Evolutionary conservation across 441 rosid species (phyloP), one percentile per base, ranked within the genome.

Genomic region (Syzygium syzygioides): DNA sequence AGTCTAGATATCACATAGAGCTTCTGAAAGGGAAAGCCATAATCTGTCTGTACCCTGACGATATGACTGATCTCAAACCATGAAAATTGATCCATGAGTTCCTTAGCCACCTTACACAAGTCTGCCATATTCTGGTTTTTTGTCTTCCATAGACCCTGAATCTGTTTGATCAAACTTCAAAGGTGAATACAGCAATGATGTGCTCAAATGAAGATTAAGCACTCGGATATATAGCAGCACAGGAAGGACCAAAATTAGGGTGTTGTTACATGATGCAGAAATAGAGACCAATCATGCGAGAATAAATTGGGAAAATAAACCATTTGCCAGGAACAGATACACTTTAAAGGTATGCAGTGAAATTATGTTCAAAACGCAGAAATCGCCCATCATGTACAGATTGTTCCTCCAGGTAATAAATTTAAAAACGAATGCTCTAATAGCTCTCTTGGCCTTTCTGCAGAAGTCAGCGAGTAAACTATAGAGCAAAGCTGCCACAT

Each of bases 81-180:
- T 34, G 62, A 34, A 85, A 85, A 85, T 85, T 55, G 59, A 37
- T 85, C 87, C 19, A 1, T 85, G 50, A 85, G 87, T 85, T 85
- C 87, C 28, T 85, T 55, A 26, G 87, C 87, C 26, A 2, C 41
- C 50, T 85, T 85, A 28, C 87, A 85, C 64, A 85, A 85, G 64
- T 85, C 62, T 32, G 64, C 87, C 87, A 85, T 85, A 85, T 85
- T 85, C 87, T 85, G 30, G 2, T 59, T 85, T 55, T 85, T 85
- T 25, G 87, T 85, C 62, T 85, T 85, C 87, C 87, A 85, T 59
- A 85, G 66, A 85, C 87, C 66, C 87, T 85, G 87, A 37, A 85
- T 34, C 87, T 85, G 87, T 85, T 55, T 66, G n/a, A 85, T 45
- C 87, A 54, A 85, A 55, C 26, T 34, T 55, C 18, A 54, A 85